Percentiles rank a stretch among this genome's conserved stretches.
phyloP scores from a whole-genome alignment of 2,329 filamentous ascomycete species.

The Epichloe sylvatica region DNA sequence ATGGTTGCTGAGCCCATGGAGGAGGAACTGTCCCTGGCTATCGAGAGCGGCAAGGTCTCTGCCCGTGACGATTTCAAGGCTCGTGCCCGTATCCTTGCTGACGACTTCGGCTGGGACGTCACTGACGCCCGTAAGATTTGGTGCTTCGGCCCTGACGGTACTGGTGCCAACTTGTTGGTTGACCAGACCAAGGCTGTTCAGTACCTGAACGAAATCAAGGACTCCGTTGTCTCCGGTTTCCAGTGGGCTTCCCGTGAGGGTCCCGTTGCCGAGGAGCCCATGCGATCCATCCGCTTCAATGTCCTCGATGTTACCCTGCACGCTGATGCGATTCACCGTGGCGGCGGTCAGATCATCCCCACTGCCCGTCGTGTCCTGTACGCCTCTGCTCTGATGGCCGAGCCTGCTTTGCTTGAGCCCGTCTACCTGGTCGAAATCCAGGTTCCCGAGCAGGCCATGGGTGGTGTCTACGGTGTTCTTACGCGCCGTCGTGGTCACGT shows the following conservation, averaged over 20 bases:
- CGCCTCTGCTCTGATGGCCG: slow-evolving; percentile 78
- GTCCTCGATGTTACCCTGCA: slow-evolving; percentile 98
- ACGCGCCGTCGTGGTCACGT: slow-evolving; percentile 97
- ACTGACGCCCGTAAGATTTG: slow-evolving; percentile 99
- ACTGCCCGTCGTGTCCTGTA: slow-evolving; percentile 96
- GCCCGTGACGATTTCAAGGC: slow-evolving; percentile 98
- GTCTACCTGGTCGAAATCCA: slow-evolving; percentile 99
- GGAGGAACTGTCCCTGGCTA: slow-evolving; percentile 82
- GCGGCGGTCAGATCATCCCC: slow-evolving; percentile 97
- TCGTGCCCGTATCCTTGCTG: slow-evolving; percentile 88
- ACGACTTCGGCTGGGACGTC: slow-evolving; percentile 98
- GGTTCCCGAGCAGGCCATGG: slow-evolving; percentile 96
- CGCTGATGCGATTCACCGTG: slow-evolving; percentile 98
- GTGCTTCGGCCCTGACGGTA: slow-evolving; percentile 98
- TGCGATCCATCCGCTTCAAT: slow-evolving; percentile 97
- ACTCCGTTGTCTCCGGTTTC: slow-evolving; percentile 98
- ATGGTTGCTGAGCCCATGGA: slow-evolving; percentile 79
- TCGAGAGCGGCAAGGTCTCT: slow-evolving; percentile 81
- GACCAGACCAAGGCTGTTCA: slow-evolving; percentile 99
- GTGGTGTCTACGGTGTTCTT: slow-evolving; percentile 98
- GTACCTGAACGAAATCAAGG: slow-evolving; percentile 99
- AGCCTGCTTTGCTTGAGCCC: slow-evolving; percentile 86
- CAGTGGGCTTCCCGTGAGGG: slow-evolving; percentile 98
- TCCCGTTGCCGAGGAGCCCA: slow-evolving; percentile 94
- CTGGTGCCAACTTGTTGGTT: slow-evolving; percentile 92